A percentile compares a stretch with the other conserved stretches of the same genome.
These are phyloP conservation scores for Plantago lanceolata DNA, from an alignment of 305 asterid genomes.

Conservation along the genomic window DNA sequence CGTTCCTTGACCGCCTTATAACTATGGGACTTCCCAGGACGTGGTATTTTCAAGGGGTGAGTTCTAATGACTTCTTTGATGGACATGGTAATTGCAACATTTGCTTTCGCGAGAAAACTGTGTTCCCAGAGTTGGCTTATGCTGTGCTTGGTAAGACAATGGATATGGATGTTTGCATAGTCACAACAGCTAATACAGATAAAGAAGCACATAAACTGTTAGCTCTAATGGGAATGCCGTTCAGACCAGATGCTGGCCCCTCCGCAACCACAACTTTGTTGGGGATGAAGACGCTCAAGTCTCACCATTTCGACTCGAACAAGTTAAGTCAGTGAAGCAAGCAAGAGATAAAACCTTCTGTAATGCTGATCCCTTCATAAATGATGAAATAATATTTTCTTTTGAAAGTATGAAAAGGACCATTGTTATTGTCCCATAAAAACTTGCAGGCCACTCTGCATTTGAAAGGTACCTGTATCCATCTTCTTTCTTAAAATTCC, in stretches of 20 bases:
- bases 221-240: slow-evolving; percentile 95
- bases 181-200: slow-evolving; percentile 77
- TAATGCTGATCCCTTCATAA: no score
- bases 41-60: slow-evolving; percentile 90
- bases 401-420: no score
- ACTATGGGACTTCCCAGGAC: slow-evolving; percentile 90
- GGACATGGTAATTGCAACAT: slow-evolving; percentile 89
- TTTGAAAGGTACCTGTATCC: neutral
- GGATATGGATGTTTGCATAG: slow-evolving; percentile 94
- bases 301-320: slow-evolving; percentile 88
- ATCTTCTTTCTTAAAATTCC: no score
- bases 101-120: slow-evolving; percentile 76
- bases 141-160: slow-evolving; percentile 75
- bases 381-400: no score
- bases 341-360: slow-evolving; percentile 33
- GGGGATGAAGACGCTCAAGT: slow-evolving; percentile 77
- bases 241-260: slow-evolving; percentile 58
- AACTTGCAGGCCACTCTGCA: no score
- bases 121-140: slow-evolving; percentile 76
- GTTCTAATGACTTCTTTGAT: slow-evolving; percentile 77
- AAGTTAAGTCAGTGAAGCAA: slow-evolving; percentile 52
- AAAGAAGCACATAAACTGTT: slow-evolving; percentile 68
- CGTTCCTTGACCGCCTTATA: slow-evolving; percentile 88
- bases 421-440: no score
- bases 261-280: slow-evolving; percentile 29